phyloP scores from a whole-genome alignment of 148 eudicot species.

The Rheum nobile region DNA sequence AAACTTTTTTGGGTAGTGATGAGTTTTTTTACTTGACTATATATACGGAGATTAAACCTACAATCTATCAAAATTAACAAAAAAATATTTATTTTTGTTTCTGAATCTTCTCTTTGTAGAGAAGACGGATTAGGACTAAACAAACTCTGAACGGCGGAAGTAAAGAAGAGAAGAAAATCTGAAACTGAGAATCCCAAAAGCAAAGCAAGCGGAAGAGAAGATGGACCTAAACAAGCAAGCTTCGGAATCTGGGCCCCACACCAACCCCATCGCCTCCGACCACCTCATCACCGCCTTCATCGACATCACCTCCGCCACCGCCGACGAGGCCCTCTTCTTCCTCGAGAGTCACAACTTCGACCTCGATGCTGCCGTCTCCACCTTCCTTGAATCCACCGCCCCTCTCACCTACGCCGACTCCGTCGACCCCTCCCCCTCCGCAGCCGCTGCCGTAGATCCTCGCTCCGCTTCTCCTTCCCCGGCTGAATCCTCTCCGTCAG shows the following conservation, averaged over 20 bases:
- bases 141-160: background rate
- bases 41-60: too few relatives aligned
- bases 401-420: constrained; percentile 10
- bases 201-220: constrained; percentile 8
- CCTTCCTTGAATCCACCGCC: constrained; percentile 51
- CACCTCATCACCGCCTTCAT: constrained; percentile 41
- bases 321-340: constrained; percentile 54
- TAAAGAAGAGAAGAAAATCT: background rate
- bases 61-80: too few relatives aligned
- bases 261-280: constrained; percentile 5
- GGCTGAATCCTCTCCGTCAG: background rate
- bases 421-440: constrained; percentile 6
- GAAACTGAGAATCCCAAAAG: background rate
- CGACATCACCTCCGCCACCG: constrained; percentile 48
- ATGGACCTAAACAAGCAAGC: constrained; percentile 17
- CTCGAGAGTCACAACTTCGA: constrained; percentile 64
- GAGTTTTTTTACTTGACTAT: too few relatives aligned
- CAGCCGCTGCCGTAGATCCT: background rate
- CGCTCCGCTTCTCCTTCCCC: constrained; percentile 12
- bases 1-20: too few relatives aligned
- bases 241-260: constrained; percentile 13
- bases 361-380: constrained; percentile 73
- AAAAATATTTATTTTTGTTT: background rate
- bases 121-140: background rate
- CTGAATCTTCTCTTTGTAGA: background rate